Conservation (phyloP, 2,329 filamentous ascomycete genomes). For the Parastagonospora avenae region DNA sequence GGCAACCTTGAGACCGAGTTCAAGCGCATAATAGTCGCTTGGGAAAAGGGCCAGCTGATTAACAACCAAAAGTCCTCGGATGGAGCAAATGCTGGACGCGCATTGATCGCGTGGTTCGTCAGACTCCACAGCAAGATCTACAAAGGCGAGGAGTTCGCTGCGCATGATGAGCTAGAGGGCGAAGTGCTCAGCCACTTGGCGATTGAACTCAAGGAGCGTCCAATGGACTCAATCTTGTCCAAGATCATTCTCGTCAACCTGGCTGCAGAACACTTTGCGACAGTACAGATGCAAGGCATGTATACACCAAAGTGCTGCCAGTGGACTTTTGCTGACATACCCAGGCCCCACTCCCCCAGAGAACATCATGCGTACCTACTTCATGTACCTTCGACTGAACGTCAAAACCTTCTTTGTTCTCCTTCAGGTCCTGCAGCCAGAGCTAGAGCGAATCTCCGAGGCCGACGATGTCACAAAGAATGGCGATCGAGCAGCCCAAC, state of each 20-base stretch:
- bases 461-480: conserved; percentile 53
- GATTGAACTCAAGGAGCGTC: conserved; percentile 71
- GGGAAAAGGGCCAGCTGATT: conserved; percentile 61
- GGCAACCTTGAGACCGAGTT: conserved; percentile 83
- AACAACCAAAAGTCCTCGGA: conserved; percentile 45
- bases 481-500: conserved; percentile 38
- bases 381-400: conserved; percentile 77
- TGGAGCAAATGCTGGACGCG: conserved; percentile 63
- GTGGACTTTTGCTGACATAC: conserved; percentile 9
- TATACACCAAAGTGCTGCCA: conserved; percentile 28
- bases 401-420: conserved; percentile 76
- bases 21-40: conserved; percentile 64
- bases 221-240: conserved; percentile 68
- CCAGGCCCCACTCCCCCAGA: conserved; percentile 35
- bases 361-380: conserved; percentile 50
- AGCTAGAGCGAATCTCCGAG: conserved; percentile 64
- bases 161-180: conserved; percentile 80
- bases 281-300: conserved; percentile 62
- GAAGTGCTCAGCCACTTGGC: conserved; percentile 82
- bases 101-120: conserved; percentile 80
- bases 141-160: conserved; percentile 73
- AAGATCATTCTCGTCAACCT: conserved; percentile 88
- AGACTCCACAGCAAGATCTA: conserved; percentile 85
- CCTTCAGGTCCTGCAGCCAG: conserved; percentile 71
- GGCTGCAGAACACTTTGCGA: conserved; percentile 76